A percentile compares a stretch with the other conserved stretches of the same genome.
phyloP scores from a whole-genome alignment of 345 rosid species.

The Crucihimalaya himalaica region DNA sequence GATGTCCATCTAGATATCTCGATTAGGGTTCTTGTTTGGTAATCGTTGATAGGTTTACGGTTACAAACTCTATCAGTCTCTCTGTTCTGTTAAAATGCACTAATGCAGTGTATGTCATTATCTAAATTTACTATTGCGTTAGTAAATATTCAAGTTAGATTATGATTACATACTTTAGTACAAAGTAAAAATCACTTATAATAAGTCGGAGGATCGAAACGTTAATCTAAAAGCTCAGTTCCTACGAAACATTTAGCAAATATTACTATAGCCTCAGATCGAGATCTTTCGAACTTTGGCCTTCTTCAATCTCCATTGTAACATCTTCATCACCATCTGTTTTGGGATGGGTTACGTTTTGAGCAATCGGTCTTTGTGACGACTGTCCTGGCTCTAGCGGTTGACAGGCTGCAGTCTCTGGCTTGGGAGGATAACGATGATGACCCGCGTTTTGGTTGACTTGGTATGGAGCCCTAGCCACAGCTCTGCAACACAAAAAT shows the following conservation, averaged over 20 bases:
- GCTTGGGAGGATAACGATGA: slow-evolving; percentile 35
- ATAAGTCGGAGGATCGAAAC: neutral
- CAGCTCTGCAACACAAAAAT: slow-evolving; percentile 42
- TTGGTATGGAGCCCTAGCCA: slow-evolving; percentile 71
- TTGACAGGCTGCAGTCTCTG: slow-evolving; percentile 11
- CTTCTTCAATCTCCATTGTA: slow-evolving; percentile 31
- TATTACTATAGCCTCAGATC: slow-evolving; percentile 56
- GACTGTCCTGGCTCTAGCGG: slow-evolving; percentile 41
- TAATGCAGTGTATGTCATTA: no score
- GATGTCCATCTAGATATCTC: no score
- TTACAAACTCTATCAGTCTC: no score
- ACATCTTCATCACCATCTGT: slow-evolving; percentile 20
- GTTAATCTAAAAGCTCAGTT: slow-evolving; percentile 11
- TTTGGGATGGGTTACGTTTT: slow-evolving; percentile 4
- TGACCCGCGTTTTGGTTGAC: slow-evolving; percentile 34
- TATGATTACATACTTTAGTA: slow-evolving; percentile 17
- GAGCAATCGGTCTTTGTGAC: slow-evolving; percentile 20
- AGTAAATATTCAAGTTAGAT: slow-evolving; percentile 5
- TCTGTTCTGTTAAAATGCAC: no score
- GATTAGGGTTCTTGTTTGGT: no score
- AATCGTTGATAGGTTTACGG: no score
- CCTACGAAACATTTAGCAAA: neutral
- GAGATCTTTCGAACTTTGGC: slow-evolving; percentile 46
- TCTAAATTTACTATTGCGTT: neutral
- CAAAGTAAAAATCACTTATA: slow-evolving; percentile 9